Evolutionary conservation across 805 yeast genomes (phyloP), one percentile per base, ranked within the genome.

Genomic region (Kazachstania taianensis): DNA sequence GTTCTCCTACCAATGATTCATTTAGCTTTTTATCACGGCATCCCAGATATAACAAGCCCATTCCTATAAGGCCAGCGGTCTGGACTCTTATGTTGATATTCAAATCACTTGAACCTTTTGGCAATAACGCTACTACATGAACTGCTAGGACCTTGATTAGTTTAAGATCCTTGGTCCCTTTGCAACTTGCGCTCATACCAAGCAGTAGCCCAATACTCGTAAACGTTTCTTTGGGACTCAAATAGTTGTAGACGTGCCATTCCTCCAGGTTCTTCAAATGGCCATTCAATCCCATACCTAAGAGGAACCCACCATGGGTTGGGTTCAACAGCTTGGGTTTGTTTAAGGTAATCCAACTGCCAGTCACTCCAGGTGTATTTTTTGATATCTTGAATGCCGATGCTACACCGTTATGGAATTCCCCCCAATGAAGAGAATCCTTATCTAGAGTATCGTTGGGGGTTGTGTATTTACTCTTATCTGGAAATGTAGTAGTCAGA

Each of bases 201-300:
- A 92, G 59, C 24, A 92, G 62, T 30, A 92, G 64, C 0, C 96
- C 97, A 24, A 86, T 78, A 55, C 94, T 83, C 0, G 94, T 83
- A 28, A 71, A 71, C 3, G 80, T 73, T 49, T 83, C 85, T 45
- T 92, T 87, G 1, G 95, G 94, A 0, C 95, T 94, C 36, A 92
- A 62, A 46, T 85, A 86, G 51, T 89, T 87, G 55, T 85, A 92
- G 20, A 89, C 81, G 53, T 87, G 96, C 96, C 97, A 92, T 55
- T 92, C 96, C 50, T 89, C 97, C 18, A 92, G 61, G 28, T 69
- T 67, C 38, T 72, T 75, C 48, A 92, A 61, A 53, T 87, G 95
- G 0, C 97, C 97, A 58, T 84, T 84, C 20, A 92, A 62, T 0
- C 99, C 99, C 18, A 92, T 63, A 0, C 96, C 98, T 14, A 85